phyloP scores from a whole-genome alignment of 2,329 filamentous ascomycete genomes.

The Coleophoma eucalyptorum region DNA sequence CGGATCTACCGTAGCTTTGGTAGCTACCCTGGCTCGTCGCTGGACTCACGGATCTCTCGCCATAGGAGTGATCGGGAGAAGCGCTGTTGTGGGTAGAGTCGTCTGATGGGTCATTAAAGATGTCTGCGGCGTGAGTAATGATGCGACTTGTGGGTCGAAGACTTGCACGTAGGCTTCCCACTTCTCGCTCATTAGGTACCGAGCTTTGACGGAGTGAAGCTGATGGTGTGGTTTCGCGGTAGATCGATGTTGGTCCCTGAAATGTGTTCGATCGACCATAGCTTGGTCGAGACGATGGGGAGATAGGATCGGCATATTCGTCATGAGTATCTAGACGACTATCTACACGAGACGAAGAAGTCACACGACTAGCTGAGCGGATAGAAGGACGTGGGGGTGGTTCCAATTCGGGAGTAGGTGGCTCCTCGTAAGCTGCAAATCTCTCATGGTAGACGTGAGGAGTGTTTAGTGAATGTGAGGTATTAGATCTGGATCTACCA shows the following conservation, averaged over 20 bases:
- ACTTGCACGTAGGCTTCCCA: slow-evolving; percentile 32
- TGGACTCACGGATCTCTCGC: slow-evolving; percentile 49
- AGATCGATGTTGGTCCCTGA: slow-evolving; percentile 49
- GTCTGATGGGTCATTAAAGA: slow-evolving; percentile 47
- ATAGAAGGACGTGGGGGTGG: slow-evolving; percentile 44
- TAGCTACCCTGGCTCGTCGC: slow-evolving; percentile 47
- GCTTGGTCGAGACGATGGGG: slow-evolving; percentile 37
- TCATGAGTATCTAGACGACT: slow-evolving; percentile 17
- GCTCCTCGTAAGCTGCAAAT: slow-evolving; percentile 49
- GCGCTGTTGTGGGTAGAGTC: slow-evolving; percentile 43
- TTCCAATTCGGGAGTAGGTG: slow-evolving; percentile 36
- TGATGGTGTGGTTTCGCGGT: slow-evolving; percentile 46
- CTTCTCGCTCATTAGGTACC: slow-evolving; percentile 38
- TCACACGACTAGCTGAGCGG: slow-evolving; percentile 33
- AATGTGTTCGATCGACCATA: slow-evolving; percentile 51
- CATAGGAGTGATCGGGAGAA: slow-evolving; percentile 43
- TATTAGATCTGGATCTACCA: slow-evolving; percentile 44
- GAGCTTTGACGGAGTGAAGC: slow-evolving; percentile 44
- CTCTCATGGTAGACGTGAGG: slow-evolving; percentile 60
- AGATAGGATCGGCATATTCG: slow-evolving; percentile 23
- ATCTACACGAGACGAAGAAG: slow-evolving; percentile 19
- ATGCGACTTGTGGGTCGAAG: slow-evolving; percentile 25
- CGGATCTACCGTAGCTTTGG: slow-evolving; percentile 34
- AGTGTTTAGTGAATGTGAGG: slow-evolving; percentile 37
- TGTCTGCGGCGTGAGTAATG: slow-evolving; percentile 27